These are phyloP conservation scores for Scheffersomyces quercinus DNA, from an alignment of 1,139 yeast genomes.

Conservation along the genomic window DNA sequence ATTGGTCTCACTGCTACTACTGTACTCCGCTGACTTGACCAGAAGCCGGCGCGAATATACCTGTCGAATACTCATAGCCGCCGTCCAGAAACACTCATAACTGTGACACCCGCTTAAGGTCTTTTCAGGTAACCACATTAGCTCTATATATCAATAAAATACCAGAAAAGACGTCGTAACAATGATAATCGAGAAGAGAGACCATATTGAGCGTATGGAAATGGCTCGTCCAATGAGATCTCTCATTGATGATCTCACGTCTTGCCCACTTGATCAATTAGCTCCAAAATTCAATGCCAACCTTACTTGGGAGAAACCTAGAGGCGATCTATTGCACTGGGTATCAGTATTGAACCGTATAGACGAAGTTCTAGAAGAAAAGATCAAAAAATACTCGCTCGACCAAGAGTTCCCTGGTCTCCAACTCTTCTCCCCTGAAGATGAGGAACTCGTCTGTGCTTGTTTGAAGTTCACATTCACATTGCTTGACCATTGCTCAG, in stretches of 20 bases:
- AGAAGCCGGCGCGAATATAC: no score
- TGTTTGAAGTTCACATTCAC: constrained; percentile 63
- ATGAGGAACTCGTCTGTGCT: constrained; percentile 47
- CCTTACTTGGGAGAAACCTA: constrained; percentile 61
- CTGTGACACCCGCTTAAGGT: no score
- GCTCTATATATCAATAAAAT: neutral
- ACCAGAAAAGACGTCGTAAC: neutral
- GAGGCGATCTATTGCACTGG: constrained; percentile 79
- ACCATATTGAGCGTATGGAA: constrained; percentile 33
- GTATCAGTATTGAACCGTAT: constrained; percentile 71
- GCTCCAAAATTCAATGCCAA: constrained; percentile 29
- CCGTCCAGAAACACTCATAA: no score
- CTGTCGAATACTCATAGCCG: no score
- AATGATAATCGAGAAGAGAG: constrained; percentile 37
- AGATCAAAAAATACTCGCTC: constrained; percentile 57
- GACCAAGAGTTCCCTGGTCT: constrained; percentile 49
- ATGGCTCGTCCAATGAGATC: constrained; percentile 36
- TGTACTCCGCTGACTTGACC: no score
- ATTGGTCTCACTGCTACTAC: no score
- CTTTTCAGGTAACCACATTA: no score
- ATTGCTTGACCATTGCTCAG: constrained; percentile 69
- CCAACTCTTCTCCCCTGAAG: constrained; percentile 44
- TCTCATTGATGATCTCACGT: constrained; percentile 36
- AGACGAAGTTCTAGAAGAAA: constrained; percentile 61
- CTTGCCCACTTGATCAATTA: constrained; percentile 32